Base-by-base conservation (phyloP, 345 rosid species). In the Salix caprea region DNA sequence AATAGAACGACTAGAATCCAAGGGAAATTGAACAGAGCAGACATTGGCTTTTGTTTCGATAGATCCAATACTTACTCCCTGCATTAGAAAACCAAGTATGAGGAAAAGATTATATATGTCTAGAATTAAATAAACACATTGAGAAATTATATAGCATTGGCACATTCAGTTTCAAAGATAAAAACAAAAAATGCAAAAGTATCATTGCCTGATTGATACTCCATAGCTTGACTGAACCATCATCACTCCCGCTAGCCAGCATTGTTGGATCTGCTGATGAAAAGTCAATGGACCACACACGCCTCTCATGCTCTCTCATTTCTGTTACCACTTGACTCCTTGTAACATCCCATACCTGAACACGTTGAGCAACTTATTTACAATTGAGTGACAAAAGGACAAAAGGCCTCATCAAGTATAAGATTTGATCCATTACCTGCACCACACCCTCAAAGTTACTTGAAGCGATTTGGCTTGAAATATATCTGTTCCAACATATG, bases 181-280 rank as follows among this genome's bases (percentile, higher is more conserved):
- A n/a, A n/a, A n/a, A n/a, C 91, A 86, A 86, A 91, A 88, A 91
- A 86, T 79, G 84, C 85, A 89, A 92, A 88, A 89, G 56, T 88
- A 88, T 85, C 90, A 90, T 93, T 96, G 97, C 99, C 97, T 96
- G 99, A 92, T 96, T 93, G 97, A 96, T 93, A 85, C 91, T 96
- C 99, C 99, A 96, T 76, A 93, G 97, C 94, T 93, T 96, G 77
- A 96, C 93, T 40, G 95, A 89, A 78, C 97, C 85, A 84, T 96
- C 98, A 69, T 96, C 98, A 30, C 99, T 93, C 80, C 98, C 98
- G 11, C 99, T 96, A 54, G 98, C 99, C 82, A 96, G 76, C 85
- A 93, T 74, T 23, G 97, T 96, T n/a, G 97, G 99, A 74, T 93
- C 92, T 76, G 91, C 94, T 74, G 93, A 83, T 69, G 99, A 90